Evolutionary conservation across 148 eudicot genomes (phyloP).

Genomic region (Mesembryanthemum crystallinum): DNA sequence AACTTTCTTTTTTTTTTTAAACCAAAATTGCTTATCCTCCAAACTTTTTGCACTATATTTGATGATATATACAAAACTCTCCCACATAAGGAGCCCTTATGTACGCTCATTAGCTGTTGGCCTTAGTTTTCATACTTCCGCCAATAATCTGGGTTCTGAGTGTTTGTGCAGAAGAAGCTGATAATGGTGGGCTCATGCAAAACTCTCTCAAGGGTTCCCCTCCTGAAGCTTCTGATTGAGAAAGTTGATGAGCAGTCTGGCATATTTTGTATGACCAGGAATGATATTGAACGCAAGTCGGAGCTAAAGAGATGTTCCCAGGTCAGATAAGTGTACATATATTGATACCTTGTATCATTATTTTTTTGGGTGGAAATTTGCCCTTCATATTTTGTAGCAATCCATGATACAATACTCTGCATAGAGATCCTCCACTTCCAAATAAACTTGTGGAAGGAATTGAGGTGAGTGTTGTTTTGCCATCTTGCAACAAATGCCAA

Average conservation of each 20-base stretch:
- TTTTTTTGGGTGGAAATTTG: background rate
- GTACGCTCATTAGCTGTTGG: background rate
- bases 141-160: background rate
- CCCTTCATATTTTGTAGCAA: background rate
- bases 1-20: too few species aligned
- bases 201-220: constrained; percentile 78
- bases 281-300: constrained; percentile 47
- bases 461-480: background rate
- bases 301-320: constrained; percentile 73
- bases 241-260: constrained; percentile 77
- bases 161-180: constrained; percentile 69
- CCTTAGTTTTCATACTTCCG: background rate
- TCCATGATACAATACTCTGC: background rate
- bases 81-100: background rate
- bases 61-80: background rate
- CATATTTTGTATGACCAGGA: constrained; percentile 48
- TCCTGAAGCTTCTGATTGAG: constrained; percentile 82
- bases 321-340: constrained; percentile 23
- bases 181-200: constrained; percentile 91
- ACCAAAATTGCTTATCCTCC: too few species aligned
- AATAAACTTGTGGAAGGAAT: background rate
- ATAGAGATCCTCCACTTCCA: background rate
- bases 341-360: constrained; percentile 9
- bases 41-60: background rate
- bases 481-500: background rate